Conservation (phyloP, 2,329 filamentous ascomycete species). For the Fusarium sp. region DNA sequence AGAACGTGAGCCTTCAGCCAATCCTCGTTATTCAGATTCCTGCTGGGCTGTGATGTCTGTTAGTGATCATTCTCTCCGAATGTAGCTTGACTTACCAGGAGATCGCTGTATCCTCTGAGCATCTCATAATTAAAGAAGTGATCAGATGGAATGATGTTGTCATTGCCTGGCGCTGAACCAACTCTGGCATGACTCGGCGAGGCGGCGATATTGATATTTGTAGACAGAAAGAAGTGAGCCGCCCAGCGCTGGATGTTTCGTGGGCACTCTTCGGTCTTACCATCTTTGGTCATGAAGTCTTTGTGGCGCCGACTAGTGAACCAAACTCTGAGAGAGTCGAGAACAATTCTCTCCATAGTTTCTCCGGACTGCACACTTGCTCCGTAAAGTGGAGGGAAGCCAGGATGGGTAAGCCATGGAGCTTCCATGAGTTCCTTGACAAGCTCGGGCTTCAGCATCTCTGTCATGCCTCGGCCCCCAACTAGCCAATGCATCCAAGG, state of each 20-base stretch:
- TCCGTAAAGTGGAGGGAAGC: not conserved
- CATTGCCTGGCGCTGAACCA: not conserved
- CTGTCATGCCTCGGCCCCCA: not conserved
- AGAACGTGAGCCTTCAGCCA: not conserved
- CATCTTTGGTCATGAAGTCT: not conserved
- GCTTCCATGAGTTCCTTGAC: not conserved
- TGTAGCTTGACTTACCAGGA: not conserved
- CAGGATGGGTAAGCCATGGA: not conserved
- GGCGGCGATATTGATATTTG: not conserved
- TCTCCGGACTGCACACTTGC: conserved; percentile 1
- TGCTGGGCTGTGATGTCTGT: not conserved
- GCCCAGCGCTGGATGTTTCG: not conserved
- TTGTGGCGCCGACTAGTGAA: not conserved
- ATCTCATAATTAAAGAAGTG: conserved; percentile 3
- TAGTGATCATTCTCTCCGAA: not conserved
- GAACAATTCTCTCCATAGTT: not conserved
- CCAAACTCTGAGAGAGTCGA: not conserved
- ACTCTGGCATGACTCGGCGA: not conserved
- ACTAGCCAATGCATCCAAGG: conserved; percentile 2
- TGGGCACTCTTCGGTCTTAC: not conserved
- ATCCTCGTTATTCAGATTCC: not conserved
- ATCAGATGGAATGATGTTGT: not conserved
- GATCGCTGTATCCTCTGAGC: not conserved
- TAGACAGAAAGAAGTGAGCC: not conserved
- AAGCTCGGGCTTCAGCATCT: not conserved